Evolutionary conservation across 2,329 filamentous ascomycete species (phyloP), one percentile per base, ranked within the genome.

Genomic region (Cladosporium sp.): DNA sequence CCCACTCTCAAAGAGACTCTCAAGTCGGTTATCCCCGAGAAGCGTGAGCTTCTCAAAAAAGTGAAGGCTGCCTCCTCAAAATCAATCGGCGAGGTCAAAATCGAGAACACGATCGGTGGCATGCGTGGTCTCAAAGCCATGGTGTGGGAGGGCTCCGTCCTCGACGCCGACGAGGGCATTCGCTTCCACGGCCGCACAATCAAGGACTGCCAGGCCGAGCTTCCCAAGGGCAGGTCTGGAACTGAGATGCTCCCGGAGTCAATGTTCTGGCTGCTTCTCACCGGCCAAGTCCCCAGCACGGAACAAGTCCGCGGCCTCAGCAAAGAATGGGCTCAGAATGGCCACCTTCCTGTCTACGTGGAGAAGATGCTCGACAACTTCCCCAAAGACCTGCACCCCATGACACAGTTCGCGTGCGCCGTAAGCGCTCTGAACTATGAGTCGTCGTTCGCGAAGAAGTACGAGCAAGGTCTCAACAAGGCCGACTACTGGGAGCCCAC

Each of bases 231-330:
- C 71, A 92, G 86, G 66, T 88, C 91, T 2, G 92, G 94, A 74
- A 96, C 92, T 6, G 94, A 98, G 82, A 99, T 98, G 95, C 87
- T 98, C 14, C 95, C 95, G 57, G 95, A 99, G 81, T 89, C 94
- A 79, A 99, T 99, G 95, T 99, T 99, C 86, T 99, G 95, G 95
- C 88, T 98, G 49, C 88, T 99, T 59, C 85, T 99, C 72, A 99
- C 95, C 11, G 95, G 95, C 66, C 86, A 96, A 79, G 91, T 98
- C 25, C 95, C 95, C 26, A 91, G 91, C 1, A 90, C 89, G 25
- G 82, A 83, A 68, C 95, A 99, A 80, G 88, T 95, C 68, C 91
- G 94, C 73, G 83, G 81, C 53, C 88, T 99, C 73, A 96, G 92
- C 56, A 87, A 89, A 66, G 90, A 98, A 79, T 85, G 98, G 26